Evolutionary conservation across 208 protist genomes (phyloP).

Genomic region (Trichomonas gallinae): DNA sequence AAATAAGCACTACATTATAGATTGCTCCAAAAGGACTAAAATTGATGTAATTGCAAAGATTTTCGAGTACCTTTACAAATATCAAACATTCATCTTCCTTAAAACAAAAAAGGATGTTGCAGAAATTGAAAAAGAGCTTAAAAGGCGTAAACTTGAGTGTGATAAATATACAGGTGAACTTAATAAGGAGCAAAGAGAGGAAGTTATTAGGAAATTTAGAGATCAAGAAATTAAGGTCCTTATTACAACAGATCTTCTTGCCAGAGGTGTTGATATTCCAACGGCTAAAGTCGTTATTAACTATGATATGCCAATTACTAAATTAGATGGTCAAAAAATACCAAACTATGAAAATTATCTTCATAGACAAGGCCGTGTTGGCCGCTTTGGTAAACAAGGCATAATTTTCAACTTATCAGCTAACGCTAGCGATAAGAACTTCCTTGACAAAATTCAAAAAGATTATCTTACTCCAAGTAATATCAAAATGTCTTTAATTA

Average conservation of each 20-base stretch:
- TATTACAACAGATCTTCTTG: slow-evolving; percentile 86
- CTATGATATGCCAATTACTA: slow-evolving; percentile 78
- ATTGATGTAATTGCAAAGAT: background rate
- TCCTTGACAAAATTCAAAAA: background rate
- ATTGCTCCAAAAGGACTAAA: background rate
- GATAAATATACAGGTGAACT: slow-evolving; percentile 64
- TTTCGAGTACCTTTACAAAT: background rate
- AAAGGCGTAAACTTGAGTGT: background rate
- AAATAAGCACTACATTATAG: background rate
- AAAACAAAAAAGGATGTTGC: background rate
- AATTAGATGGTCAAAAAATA: background rate
- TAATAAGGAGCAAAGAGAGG: slow-evolving; percentile 79
- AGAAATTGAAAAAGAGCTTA: background rate
- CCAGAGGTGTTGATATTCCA: slow-evolving; percentile 74
- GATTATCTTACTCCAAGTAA: too few relatives aligned
- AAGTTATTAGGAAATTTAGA: slow-evolving; percentile 93
- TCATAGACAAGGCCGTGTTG: slow-evolving; percentile 76
- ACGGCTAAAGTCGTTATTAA: slow-evolving; percentile 89
- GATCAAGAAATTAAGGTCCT: slow-evolving; percentile 77
- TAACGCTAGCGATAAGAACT: background rate
- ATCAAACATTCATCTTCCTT: background rate
- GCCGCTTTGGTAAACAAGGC: slow-evolving; percentile 70
- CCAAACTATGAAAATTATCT: slow-evolving; percentile 41
- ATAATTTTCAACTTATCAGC: background rate
- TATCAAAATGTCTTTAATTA: background rate